Evolutionary conservation across 371 early-diverging fungal species (phyloP).

Genomic region (Phascolomyces articulosus): DNA sequence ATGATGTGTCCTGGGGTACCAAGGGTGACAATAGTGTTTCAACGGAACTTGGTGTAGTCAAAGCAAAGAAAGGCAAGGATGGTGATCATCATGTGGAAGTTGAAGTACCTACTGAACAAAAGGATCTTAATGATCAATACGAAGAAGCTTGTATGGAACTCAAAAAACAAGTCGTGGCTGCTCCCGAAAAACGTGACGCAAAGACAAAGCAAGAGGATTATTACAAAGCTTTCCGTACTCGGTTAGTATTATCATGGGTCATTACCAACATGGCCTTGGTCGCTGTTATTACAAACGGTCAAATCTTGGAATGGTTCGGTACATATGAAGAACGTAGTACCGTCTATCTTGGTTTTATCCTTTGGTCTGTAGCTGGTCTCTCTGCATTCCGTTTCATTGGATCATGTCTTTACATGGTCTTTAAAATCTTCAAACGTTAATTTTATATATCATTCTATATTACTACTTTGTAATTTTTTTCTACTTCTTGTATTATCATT

Average conservation of each 20-base stretch:
- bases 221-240: slow-evolving; percentile 87
- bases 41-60: slow-evolving; percentile 70
- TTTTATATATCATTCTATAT: slow-evolving; percentile 23
- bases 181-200: slow-evolving; percentile 67
- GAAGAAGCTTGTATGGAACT: slow-evolving; percentile 68
- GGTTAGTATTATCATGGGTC: slow-evolving; percentile 73
- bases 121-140: slow-evolving; percentile 77
- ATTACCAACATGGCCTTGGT: slow-evolving; percentile 83
- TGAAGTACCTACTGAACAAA: slow-evolving; percentile 72
- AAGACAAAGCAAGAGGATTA: slow-evolving; percentile 85
- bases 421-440: slow-evolving; percentile 38
- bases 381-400: slow-evolving; percentile 84
- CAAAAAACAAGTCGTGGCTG: slow-evolving; percentile 47
- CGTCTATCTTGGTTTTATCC: slow-evolving; percentile 81
- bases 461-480: no score
- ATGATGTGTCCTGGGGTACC: slow-evolving; percentile 91
- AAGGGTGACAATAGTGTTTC: slow-evolving; percentile 79
- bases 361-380: slow-evolving; percentile 88
- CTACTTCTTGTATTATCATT: slow-evolving; percentile 7
- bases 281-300: slow-evolving; percentile 48
- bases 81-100: slow-evolving; percentile 59
- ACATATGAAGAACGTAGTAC: slow-evolving; percentile 52
- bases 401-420: slow-evolving; percentile 71
- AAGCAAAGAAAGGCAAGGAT: slow-evolving; percentile 54
- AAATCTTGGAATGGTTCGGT: slow-evolving; percentile 39